Evolutionary conservation across 106 monocot genomes (phyloP).

Genomic region (Acorus gramineus): DNA sequence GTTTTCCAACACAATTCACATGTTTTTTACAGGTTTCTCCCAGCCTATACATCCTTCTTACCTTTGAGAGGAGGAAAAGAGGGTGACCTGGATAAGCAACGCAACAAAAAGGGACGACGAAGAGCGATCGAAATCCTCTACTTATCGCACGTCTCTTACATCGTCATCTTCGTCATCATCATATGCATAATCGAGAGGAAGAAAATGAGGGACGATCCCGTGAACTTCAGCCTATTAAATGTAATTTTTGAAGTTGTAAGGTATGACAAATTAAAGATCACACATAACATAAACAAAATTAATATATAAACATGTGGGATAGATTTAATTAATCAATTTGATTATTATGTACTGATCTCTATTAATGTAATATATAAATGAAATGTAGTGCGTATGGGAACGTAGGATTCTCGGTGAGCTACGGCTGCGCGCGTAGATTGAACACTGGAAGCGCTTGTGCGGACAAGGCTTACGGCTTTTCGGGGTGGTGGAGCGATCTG

Average conservation of each 20-base stretch:
- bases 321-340: no score
- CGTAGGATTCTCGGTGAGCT: background rate
- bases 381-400: slow-evolving; percentile 7
- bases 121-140: background rate
- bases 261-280: no score
- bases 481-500: slow-evolving; percentile 31
- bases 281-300: no score
- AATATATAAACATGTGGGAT: no score
- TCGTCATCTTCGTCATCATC: slow-evolving; percentile 25
- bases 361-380: background rate
- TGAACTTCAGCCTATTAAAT: slow-evolving; percentile 39
- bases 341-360: no score
- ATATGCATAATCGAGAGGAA: slow-evolving; percentile 36
- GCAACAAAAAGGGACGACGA: no score
- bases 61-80: no score
- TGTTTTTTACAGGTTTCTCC: no score
- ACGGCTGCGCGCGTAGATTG: slow-evolving; percentile 4
- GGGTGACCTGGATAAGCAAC: no score
- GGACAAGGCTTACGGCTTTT: slow-evolving; percentile 31
- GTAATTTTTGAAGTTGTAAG: slow-evolving; percentile 31
- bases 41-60: no score
- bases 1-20: no score
- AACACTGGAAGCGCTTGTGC: slow-evolving; percentile 12
- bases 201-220: slow-evolving; percentile 24
- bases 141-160: slow-evolving; percentile 20